Base-by-base conservation (phyloP, 352 stramenopile species). In the Plasmopara halstedii region DNA sequence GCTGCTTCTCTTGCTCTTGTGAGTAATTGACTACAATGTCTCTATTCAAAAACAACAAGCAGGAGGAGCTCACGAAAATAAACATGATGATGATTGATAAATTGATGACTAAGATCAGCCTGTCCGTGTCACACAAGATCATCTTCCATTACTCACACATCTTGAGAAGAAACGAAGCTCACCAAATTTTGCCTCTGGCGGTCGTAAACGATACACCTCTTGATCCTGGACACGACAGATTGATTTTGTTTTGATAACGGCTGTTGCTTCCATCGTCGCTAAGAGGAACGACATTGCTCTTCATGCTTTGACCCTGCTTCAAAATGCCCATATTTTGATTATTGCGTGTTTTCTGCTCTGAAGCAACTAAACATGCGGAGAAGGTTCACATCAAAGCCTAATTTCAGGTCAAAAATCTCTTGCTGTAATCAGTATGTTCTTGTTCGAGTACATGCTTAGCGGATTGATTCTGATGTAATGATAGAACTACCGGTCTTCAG, bases 21-120 rank as follows among this genome's bases (percentile, higher is more conserved):
- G 44, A 59, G 29, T 78, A 47, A 8, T 65, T 53, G 9, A 84
- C 48, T 15, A 77, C 46, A 21, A 50, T 58, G 2, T 70, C 53
- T 0, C 58, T 51, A 1, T 46, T 59, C 4, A 63, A 35, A 15
- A 62, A 58, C 3, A 70, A 72, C 37, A 86, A 83, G 32, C 64
- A 78, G 4, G 54, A 44, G 5, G 67, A 65, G 46, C 67, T 80
- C 20, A 61, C 43, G 53, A 86, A 80, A 48, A 81, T 82, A 59
- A 84, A 80, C 2, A 27, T 43, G 0, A 59, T 57, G 19, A 86
- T 45, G 1, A 64, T 63, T 17, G 62, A 25, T 17, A 83, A 55
- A 38, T 83, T 86, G 17, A 57, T 27, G 25, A 84, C 25, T 31
- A 86, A 41, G 14, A 79, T 70, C 33, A 71, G 35, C 65, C 68